A percentile compares a stretch with the other conserved stretches of the same genome.
Evolutionary conservation across 1,284 basidiomycete genomes (phyloP).

Genomic region (Sanguinoderma infundibulare): DNA sequence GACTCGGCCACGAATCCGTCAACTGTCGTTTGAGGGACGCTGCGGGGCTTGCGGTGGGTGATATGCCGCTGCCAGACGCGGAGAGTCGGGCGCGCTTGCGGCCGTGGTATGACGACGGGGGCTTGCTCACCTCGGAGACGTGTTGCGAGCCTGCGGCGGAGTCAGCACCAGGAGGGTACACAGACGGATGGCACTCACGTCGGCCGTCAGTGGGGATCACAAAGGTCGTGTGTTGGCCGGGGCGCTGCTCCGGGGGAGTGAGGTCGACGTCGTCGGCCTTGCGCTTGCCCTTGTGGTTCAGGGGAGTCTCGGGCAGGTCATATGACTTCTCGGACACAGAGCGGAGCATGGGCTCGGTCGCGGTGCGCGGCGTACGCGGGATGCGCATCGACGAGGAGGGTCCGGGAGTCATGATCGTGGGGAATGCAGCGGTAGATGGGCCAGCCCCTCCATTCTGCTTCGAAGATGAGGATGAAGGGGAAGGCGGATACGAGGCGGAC

Average conservation of each 20-base stretch:
- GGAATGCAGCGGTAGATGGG: constrained; percentile 28
- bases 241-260: constrained; percentile 52
- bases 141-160: constrained; percentile 27
- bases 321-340: constrained; percentile 31
- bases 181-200: constrained; percentile 30
- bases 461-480: constrained; percentile 3
- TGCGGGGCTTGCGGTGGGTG: constrained; percentile 37
- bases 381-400: constrained; percentile 20
- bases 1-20: constrained; percentile 61
- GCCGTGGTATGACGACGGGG: constrained; percentile 66
- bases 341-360: constrained; percentile 33
- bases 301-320: constrained; percentile 30
- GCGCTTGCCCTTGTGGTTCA: constrained; percentile 47
- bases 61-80: constrained; percentile 35
- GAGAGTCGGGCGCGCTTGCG: constrained; percentile 71
- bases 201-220: constrained; percentile 56
- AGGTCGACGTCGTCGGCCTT: constrained; percentile 54
- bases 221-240: constrained; percentile 37
- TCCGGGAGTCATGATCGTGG: constrained; percentile 15
- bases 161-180: constrained; percentile 6
- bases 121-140: constrained; percentile 41
- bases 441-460: constrained; percentile 32
- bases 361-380: constrained; percentile 28
- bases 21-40: constrained; percentile 38
- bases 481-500: constrained; percentile 7